Evolutionary conservation across 2,329 filamentous ascomycete species (phyloP).

Genomic region (Xylariaceae sp.): DNA sequence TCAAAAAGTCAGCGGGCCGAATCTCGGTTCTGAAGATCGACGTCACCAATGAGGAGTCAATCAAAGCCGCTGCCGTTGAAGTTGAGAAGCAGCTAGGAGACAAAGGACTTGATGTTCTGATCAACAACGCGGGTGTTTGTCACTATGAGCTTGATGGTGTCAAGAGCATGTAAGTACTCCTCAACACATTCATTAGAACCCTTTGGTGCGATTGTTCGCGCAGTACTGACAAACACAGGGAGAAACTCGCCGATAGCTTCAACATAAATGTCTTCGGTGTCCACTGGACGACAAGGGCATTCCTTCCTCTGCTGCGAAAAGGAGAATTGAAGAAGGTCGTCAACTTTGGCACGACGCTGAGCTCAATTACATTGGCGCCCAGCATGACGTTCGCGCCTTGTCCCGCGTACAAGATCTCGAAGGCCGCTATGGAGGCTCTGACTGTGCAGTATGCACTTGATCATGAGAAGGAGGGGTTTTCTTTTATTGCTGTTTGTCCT

Average conservation of each 20-base stretch:
- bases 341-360: constrained; percentile 38
- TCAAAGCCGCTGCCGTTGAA: constrained; percentile 32
- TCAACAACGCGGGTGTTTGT: constrained; percentile 39
- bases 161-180: constrained; percentile 5
- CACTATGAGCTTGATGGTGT: constrained; percentile 13
- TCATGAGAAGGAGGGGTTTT: constrained; percentile 41
- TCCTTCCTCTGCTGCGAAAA: constrained; percentile 38
- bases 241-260: constrained; percentile 30
- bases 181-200: no score
- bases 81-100: constrained; percentile 35
- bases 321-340: constrained; percentile 41
- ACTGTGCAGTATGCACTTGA: constrained; percentile 43
- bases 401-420: constrained; percentile 36
- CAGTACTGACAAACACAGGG: constrained; percentile 7
- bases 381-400: constrained; percentile 35
- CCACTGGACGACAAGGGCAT: constrained; percentile 38
- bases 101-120: constrained; percentile 43
- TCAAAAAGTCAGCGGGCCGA: constrained; percentile 33
- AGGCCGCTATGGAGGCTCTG: constrained; percentile 47
- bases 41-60: constrained; percentile 33
- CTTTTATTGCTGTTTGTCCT: constrained; percentile 42
- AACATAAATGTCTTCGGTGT: constrained; percentile 28
- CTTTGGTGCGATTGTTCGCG: no score
- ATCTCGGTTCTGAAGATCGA: constrained; percentile 38
- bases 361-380: constrained; percentile 18